These are phyloP conservation scores for Tulasnella sp. DNA, from an alignment of 768 basidiomycete species.

Conservation along the genomic window DNA sequence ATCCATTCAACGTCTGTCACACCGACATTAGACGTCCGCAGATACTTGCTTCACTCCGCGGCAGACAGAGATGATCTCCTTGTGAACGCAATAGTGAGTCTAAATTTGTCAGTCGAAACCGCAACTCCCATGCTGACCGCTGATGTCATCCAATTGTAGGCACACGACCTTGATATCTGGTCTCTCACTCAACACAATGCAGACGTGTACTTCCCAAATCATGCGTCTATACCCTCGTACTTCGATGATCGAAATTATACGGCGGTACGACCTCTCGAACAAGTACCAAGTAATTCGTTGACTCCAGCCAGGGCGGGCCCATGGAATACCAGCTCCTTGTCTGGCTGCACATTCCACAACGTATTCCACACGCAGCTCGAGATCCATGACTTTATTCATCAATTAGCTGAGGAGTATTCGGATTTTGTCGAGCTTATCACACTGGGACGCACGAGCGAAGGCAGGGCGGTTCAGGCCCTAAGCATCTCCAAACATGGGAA, in stretches of 20 bases:
- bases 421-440: slow-evolving; percentile 36
- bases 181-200: neutral
- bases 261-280: neutral
- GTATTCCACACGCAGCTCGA: slow-evolving; percentile 49
- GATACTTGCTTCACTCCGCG: neutral
- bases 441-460: slow-evolving; percentile 50
- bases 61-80: neutral
- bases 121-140: neutral
- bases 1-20: neutral
- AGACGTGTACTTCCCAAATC: slow-evolving; percentile 9
- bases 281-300: neutral
- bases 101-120: neutral
- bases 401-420: slow-evolving; percentile 39
- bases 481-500: slow-evolving; percentile 34
- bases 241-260: slow-evolving; percentile 2
- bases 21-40: neutral
- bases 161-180: slow-evolving; percentile 7
- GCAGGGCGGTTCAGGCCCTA: slow-evolving; percentile 46
- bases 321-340: slow-evolving; percentile 12
- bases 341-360: slow-evolving; percentile 28
- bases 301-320: neutral
- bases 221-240: neutral
- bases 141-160: neutral
- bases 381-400: slow-evolving; percentile 41
- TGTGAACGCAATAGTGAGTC: neutral